Conservation (phyloP, 2,329 filamentous ascomycete genomes). For the Ceratocystis colombiana region DNA sequence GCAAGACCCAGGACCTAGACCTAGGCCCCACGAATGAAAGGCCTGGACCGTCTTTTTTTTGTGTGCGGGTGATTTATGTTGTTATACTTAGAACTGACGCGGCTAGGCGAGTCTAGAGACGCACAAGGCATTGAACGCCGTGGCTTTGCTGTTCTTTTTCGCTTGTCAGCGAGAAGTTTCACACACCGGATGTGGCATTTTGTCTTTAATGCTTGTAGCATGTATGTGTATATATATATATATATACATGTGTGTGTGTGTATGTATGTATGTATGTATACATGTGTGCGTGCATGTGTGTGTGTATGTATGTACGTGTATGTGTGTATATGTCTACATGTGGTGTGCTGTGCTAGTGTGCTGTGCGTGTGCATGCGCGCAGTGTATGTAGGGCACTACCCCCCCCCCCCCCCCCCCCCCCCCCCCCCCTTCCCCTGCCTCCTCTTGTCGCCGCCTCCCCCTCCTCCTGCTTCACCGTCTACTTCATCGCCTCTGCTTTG, state of each 20-base stretch:
- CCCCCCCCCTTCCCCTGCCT: not conserved
- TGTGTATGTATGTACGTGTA: too few species aligned
- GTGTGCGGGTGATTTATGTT: not conserved
- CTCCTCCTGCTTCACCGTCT: not conserved
- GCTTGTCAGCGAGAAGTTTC: constrained; percentile 7
- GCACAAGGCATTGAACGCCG: constrained; percentile 10
- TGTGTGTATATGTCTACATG: too few species aligned
- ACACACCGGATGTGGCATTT: constrained; percentile 7
- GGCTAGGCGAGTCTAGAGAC: constrained; percentile 12
- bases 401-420: not conserved
- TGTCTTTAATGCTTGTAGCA: not conserved
- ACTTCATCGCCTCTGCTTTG: not conserved
- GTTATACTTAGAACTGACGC: constrained; percentile 15
- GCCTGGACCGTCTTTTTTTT: constrained; percentile 7
- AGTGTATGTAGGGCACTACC: too few species aligned
- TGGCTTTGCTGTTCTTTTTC: constrained; percentile 6
- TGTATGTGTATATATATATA: not conserved
- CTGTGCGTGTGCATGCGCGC: too few species aligned
- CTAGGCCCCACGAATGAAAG: not conserved
- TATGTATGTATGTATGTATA: too few species aligned
- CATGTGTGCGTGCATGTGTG: too few species aligned
- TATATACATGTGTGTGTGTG: too few species aligned
- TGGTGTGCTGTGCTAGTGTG: too few species aligned
- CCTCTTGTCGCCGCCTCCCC: not conserved
- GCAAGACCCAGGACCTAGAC: too few species aligned